Percentiles rank a stretch among this genome's conserved stretches.
phyloP scores from a whole-genome alignment of 768 basidiomycete species.

The Naematelia aurantialba region DNA sequence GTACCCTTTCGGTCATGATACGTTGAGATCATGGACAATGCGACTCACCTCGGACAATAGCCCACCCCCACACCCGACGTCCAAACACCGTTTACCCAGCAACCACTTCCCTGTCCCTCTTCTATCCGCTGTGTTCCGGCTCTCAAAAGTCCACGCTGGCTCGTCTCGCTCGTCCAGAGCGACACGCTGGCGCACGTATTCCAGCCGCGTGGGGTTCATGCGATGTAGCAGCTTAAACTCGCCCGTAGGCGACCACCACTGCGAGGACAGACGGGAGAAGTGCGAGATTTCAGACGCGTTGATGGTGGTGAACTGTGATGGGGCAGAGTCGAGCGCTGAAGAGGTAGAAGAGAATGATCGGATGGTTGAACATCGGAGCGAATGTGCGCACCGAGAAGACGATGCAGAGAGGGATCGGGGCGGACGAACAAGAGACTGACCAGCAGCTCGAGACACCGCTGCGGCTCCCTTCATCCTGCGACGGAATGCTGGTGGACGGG shows the following conservation, averaged over 20 bases:
- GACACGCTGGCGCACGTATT: conserved; percentile 61
- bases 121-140: conserved; percentile 18
- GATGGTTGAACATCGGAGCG: not conserved
- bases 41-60: conserved; percentile 75
- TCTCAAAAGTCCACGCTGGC: conserved; percentile 38
- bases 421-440: not conserved
- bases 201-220: conserved; percentile 89
- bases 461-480: not conserved
- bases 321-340: not conserved
- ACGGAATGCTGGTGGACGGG: not conserved
- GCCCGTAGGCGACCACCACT: conserved; percentile 94
- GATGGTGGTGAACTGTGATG: conserved; percentile 55
- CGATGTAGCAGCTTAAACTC: conserved; percentile 83
- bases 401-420: not conserved
- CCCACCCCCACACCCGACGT: conserved; percentile 95
- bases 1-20: not conserved
- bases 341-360: conserved; percentile 4
- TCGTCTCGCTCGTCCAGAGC: conserved; percentile 25
- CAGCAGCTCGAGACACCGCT: not conserved
- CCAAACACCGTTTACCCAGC: conserved; percentile 68
- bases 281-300: conserved; percentile 79
- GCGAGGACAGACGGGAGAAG: conserved; percentile 80
- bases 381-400: not conserved
- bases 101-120: conserved; percentile 52
- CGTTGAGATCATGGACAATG: no score